Evolutionary conservation across 768 basidiomycete genomes (phyloP), one percentile per base, ranked within the genome.

Genomic region (Hypsizygus marmoreus): DNA sequence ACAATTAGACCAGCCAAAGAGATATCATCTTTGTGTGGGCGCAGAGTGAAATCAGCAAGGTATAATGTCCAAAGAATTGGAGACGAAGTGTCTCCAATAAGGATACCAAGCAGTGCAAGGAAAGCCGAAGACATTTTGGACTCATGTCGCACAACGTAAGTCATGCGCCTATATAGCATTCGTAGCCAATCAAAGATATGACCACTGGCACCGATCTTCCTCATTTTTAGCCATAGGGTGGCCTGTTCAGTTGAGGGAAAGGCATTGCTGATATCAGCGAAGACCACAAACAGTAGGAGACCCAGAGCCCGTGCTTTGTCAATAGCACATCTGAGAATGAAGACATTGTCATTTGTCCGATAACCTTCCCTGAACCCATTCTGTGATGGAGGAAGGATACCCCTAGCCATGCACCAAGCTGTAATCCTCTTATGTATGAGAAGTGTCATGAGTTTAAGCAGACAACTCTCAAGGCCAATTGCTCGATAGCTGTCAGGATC

Each of bases 231-330:
- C 64, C 62, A 65, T 7, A 65, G 55, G 0, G 61, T 56, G 14
- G 56, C 36, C n/a, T 55, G 57, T 17, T 66, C 47, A 1, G 53
- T 51, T 1, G 60, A 63, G 0, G 65, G 66, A 45, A 65, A 67
- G 3, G 63, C 63, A 49, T 67, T 66, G 5, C 45, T 47, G 31
- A 56, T 22, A 41, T 60, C 56, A 11, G 54, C 32, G 37, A 48
- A 55, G 1, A 50, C 56, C 3, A 51, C 54, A 45, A 49, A 52
- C 3, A 61, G 50, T 5, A 50, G 32, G 8, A 37, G 26, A 4
- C 48, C 43, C 6, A 45, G 22, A 3, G 47, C 40, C 9, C 41
- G 22, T 14, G 53, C 53, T 28, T 45, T 32, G 2, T 61, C 57
- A 4, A 49, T 40, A 3, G 49, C 42, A 33, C 51, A 53, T 11